Conservation (phyloP, 345 rosid species). For the Capsella bursapastoris region DNA sequence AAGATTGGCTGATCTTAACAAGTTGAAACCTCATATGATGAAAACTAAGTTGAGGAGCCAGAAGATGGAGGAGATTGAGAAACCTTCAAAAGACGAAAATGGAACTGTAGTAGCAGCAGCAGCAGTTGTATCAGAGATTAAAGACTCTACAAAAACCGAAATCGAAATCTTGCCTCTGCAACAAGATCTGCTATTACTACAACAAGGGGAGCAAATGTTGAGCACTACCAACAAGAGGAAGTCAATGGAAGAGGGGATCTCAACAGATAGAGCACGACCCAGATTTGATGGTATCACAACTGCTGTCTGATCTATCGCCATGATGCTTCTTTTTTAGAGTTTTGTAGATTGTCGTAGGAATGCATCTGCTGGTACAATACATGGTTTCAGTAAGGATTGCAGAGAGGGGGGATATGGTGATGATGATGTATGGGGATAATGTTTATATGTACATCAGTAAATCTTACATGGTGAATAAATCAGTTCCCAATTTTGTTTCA, state of each 20-base stretch:
- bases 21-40: conserved; percentile 62
- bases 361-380: conserved; percentile 26
- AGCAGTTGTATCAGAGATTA: conserved; percentile 31
- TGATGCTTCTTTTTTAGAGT: conserved; percentile 26
- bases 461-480: conserved; percentile 39
- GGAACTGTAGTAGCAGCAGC: not conserved
- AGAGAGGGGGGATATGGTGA: conserved; percentile 9
- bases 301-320: conserved; percentile 26
- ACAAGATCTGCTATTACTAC: conserved; percentile 18
- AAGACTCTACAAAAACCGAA: conserved; percentile 2
- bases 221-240: conserved; percentile 52
- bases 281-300: conserved; percentile 43
- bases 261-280: conserved; percentile 40
- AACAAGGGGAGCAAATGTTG: conserved; percentile 31
- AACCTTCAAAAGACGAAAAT: conserved; percentile 20
- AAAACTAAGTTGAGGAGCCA: conserved; percentile 42
- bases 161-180: conserved; percentile 34
- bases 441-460: conserved; percentile 41
- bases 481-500: conserved; percentile 27
- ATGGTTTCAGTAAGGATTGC: conserved; percentile 23
- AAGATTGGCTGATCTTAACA: conserved; percentile 76
- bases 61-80: conserved; percentile 40
- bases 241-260: conserved; percentile 46
- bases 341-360: conserved; percentile 40
- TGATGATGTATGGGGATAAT: conserved; percentile 37